phyloP scores from a whole-genome alignment of 345 rosid genomes.

The Brassica carinata region DNA sequence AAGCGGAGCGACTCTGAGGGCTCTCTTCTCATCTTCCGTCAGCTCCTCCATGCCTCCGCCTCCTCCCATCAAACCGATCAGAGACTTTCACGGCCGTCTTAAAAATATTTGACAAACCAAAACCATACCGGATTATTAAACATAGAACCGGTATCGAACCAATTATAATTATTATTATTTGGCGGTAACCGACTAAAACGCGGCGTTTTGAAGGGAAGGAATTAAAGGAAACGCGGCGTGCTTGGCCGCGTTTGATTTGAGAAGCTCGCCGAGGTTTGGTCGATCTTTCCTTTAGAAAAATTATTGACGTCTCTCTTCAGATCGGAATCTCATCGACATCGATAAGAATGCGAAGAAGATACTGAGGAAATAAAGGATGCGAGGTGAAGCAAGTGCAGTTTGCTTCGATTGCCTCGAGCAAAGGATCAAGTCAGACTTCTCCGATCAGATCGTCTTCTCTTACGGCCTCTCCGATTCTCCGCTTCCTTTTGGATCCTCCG shows the following conservation, averaged over 20 bases:
- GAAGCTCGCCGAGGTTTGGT: slow-evolving; percentile 4
- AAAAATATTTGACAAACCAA: neutral
- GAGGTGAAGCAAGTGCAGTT: slow-evolving; percentile 17
- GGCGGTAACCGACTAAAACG: neutral
- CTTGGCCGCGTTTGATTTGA: slow-evolving; percentile 5
- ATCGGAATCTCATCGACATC: neutral
- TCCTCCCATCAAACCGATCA: too few species aligned
- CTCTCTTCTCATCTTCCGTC: slow-evolving; percentile 86
- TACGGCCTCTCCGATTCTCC: slow-evolving; percentile 70
- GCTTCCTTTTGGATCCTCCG: slow-evolving; percentile 74
- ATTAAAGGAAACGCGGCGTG: slow-evolving; percentile 6
- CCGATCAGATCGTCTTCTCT: slow-evolving; percentile 58
- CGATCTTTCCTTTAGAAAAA: neutral
- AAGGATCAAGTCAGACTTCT: slow-evolving; percentile 67
- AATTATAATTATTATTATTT: neutral
- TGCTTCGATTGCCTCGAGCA: slow-evolving; percentile 82
- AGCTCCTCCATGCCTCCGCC: slow-evolving; percentile 48
- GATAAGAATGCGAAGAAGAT: neutral
- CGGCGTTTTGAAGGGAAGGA: neutral
- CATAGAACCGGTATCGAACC: neutral
- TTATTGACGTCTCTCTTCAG: neutral
- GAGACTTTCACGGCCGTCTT: slow-evolving; percentile 22
- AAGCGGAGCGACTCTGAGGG: slow-evolving; percentile 92
- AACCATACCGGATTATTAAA: neutral
- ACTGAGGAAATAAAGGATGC: slow-evolving; percentile 34